These are phyloP conservation scores for Sesbania bispinosa DNA, from an alignment of 306 rosid genomes.

Conservation along the genomic window DNA sequence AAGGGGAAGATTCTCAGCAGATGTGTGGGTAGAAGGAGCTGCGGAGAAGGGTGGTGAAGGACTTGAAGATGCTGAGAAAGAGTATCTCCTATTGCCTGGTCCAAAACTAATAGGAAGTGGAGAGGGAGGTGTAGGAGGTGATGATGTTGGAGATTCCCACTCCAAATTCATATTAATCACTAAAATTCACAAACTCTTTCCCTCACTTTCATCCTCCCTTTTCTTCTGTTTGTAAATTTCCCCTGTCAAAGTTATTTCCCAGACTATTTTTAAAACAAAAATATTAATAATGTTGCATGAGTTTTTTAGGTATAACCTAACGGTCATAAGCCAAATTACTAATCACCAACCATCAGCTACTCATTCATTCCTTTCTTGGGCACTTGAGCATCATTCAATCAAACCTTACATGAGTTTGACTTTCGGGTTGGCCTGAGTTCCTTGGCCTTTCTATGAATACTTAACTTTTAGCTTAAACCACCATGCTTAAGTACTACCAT, in stretches of 20 bases:
- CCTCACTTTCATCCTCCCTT: slow-evolving; percentile 7
- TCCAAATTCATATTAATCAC: slow-evolving; percentile 22
- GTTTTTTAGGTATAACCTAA: slow-evolving; percentile 50
- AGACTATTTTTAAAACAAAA: background rate
- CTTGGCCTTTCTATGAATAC: background rate
- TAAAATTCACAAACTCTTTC: slow-evolving; percentile 10
- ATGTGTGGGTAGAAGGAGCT: slow-evolving; percentile 35
- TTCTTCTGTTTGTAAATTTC: background rate
- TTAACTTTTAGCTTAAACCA: background rate
- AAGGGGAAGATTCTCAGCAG: slow-evolving; percentile 57
- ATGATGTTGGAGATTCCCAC: slow-evolving; percentile 53
- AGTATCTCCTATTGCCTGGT: slow-evolving; percentile 54
- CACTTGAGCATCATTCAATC: background rate
- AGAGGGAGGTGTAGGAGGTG: slow-evolving; percentile 86
- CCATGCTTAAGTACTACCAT: background rate
- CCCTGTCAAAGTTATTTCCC: background rate
- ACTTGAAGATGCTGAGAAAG: slow-evolving; percentile 59
- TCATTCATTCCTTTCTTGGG: background rate
- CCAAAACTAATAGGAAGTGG: slow-evolving; percentile 78
- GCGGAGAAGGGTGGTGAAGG: slow-evolving; percentile 65
- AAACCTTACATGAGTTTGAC: slow-evolving; percentile 15
- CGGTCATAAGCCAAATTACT: slow-evolving; percentile 38
- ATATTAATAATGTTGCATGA: background rate
- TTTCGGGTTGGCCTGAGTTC: background rate
- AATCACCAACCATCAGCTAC: slow-evolving; percentile 23